A percentile compares a stretch with the other conserved stretches of the same genome.
Conservation (phyloP, 2,329 filamentous ascomycete species). For the Pseudomassariella vexata region DNA sequence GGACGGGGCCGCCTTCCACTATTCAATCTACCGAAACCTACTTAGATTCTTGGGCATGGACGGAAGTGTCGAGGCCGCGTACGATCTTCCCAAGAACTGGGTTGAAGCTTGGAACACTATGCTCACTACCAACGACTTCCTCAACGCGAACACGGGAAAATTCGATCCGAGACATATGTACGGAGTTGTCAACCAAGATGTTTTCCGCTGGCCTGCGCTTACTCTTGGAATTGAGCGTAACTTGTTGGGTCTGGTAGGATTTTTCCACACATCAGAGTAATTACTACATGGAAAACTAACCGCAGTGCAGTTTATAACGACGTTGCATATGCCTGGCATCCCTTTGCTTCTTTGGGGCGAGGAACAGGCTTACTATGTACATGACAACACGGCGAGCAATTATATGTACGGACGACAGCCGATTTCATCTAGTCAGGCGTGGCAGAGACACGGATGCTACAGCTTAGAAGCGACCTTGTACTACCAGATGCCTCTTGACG, state of each 20-base stretch:
- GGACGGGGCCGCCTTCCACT: constrained; percentile 57
- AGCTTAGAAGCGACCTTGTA: constrained; percentile 47
- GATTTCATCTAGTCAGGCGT: constrained; percentile 55
- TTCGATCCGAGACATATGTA: constrained; percentile 60
- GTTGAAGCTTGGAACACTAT: constrained; percentile 45
- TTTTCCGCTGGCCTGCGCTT: constrained; percentile 58
- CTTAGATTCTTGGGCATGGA: constrained; percentile 54
- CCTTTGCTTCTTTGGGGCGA: constrained; percentile 57
- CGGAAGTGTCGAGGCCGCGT: too few species aligned
- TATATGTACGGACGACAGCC: constrained; percentile 59
- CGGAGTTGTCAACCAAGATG: constrained; percentile 58
- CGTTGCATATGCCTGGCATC: constrained; percentile 54
- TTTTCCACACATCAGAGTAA: too few species aligned
- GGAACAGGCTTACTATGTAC: constrained; percentile 55
- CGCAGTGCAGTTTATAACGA: constrained; percentile 55
- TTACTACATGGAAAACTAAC: too few species aligned
- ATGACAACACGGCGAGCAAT: constrained; percentile 56
- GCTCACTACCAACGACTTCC: constrained; percentile 48
- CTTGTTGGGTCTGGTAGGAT: constrained; percentile 47
- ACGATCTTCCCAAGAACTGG: constrained; percentile 32
- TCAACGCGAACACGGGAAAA: constrained; percentile 50
- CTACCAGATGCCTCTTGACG: constrained; percentile 47
- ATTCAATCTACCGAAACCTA: constrained; percentile 57
- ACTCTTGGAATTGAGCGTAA: constrained; percentile 49
- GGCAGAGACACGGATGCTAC: constrained; percentile 60